Evolutionary conservation across 202 grass and related monocot genomes (phyloP).

Genomic region (Panicum virgatum): DNA sequence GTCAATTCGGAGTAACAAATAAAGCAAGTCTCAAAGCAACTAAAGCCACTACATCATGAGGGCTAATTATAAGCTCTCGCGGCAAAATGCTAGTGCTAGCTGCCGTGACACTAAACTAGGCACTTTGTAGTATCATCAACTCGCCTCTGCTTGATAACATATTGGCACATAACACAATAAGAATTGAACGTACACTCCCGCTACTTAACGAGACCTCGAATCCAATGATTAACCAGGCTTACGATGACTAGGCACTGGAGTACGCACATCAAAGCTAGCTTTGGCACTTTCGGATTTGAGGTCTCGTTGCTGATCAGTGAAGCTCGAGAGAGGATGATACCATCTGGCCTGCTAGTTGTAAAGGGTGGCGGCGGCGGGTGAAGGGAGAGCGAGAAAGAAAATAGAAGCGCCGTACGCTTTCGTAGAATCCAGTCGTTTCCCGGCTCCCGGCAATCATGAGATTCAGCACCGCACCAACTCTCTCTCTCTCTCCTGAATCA

Average conservation of each 20-base stretch:
- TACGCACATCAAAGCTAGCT: not conserved
- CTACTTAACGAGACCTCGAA: too few species aligned
- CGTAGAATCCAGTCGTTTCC: conserved; percentile 6
- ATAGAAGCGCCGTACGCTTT: conserved; percentile 6
- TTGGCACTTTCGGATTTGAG: not conserved
- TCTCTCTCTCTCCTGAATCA: too few species aligned
- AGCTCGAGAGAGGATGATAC: not conserved
- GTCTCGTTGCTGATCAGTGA: not conserved
- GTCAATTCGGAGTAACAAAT: not conserved
- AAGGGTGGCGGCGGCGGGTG: not conserved
- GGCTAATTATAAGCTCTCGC: not conserved
- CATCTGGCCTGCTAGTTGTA: not conserved
- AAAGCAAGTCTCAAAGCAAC: not conserved
- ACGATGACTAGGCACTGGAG: not conserved
- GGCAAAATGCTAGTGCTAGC: not conserved
- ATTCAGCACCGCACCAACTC: conserved; percentile 31
- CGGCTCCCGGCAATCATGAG: conserved; percentile 21
- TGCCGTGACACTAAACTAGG: not conserved
- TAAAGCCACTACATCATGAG: too few species aligned
- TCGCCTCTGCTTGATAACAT: not conserved
- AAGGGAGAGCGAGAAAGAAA: not conserved
- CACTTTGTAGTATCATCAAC: not conserved
- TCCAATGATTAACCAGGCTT: conserved; percentile 21
- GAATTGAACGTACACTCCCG: too few species aligned
- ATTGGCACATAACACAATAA: too few species aligned